Conservation (phyloP, 2,329 filamentous ascomycete genomes). For the Fusarium poae region DNA sequence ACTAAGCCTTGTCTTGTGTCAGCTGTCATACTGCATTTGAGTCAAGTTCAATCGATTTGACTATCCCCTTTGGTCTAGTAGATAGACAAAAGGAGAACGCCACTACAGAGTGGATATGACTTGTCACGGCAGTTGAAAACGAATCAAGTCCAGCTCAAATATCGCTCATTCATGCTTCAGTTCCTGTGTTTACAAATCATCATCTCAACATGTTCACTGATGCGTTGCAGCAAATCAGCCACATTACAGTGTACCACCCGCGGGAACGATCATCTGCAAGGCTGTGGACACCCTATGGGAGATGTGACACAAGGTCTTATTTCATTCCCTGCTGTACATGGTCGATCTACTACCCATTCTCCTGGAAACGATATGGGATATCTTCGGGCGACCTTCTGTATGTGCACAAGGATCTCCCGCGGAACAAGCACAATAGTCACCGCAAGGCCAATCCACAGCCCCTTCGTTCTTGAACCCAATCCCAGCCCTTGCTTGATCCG, state of each 20-base stretch:
- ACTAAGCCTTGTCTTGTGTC: slow-evolving; percentile 21
- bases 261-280: slow-evolving; percentile 43
- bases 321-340: slow-evolving; percentile 44
- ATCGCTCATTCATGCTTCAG: neutral
- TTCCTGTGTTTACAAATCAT: neutral
- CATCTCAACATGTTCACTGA: neutral
- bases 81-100: slow-evolving; percentile 1
- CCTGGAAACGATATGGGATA: slow-evolving; percentile 30
- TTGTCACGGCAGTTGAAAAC: neutral
- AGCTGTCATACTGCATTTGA: slow-evolving; percentile 9
- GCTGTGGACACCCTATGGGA: slow-evolving; percentile 37
- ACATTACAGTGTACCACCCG: neutral
- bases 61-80: slow-evolving; percentile 2
- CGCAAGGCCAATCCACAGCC: slow-evolving; percentile 20
- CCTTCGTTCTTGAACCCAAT: slow-evolving; percentile 21
- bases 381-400: slow-evolving; percentile 6
- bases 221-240: slow-evolving; percentile 6
- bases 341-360: slow-evolving; percentile 48
- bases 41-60: neutral
- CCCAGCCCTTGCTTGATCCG: slow-evolving; percentile 39
- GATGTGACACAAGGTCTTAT: slow-evolving; percentile 46
- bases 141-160: neutral
- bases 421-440: slow-evolving; percentile 21
- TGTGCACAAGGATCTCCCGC: slow-evolving; percentile 16
- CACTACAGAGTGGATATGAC: slow-evolving; percentile 9